phyloP scores from a whole-genome alignment of 768 basidiomycete species.

The Auricularia cornea region DNA sequence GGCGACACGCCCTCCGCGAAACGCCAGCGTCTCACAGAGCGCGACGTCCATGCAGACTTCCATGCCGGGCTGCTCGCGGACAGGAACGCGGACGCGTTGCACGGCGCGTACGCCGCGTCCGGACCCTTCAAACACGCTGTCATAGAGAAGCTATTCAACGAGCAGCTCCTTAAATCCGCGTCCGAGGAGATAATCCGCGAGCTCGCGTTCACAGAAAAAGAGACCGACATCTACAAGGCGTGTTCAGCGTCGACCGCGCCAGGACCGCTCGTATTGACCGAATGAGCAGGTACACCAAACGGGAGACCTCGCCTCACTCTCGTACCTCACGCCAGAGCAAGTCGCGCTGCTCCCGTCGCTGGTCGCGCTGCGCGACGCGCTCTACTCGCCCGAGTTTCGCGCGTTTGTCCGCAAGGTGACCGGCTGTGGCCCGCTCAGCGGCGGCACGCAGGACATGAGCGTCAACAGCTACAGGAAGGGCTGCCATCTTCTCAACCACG shows the following conservation, averaged over 20 bases:
- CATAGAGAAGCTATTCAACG: constrained; percentile 74
- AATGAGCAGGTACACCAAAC: constrained; percentile 81
- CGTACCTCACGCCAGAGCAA: constrained; percentile 72
- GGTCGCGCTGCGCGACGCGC: constrained; percentile 76
- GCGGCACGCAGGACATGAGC: constrained; percentile 90
- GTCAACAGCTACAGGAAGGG: constrained; percentile 87
- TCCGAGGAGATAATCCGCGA: constrained; percentile 77
- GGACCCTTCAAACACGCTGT: constrained; percentile 78
- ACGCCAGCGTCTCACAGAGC: background rate
- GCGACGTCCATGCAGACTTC: constrained; percentile 27
- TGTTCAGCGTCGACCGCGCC: constrained; percentile 8
- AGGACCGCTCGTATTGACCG: background rate
- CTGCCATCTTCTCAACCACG: constrained; percentile 93
- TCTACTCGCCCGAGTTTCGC: constrained; percentile 81
- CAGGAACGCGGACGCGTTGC: constrained; percentile 45
- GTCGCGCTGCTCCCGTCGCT: constrained; percentile 73
- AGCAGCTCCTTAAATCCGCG: constrained; percentile 69
- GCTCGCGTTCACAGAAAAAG: constrained; percentile 82
- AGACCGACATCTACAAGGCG: constrained; percentile 98
- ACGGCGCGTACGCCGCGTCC: constrained; percentile 45
- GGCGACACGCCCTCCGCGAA: constrained; percentile 3
- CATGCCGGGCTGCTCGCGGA: constrained; percentile 49
- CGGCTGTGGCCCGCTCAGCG: constrained; percentile 86
- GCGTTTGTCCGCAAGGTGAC: constrained; percentile 78
- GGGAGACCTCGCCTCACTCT: constrained; percentile 89